phyloP scores from a whole-genome alignment of 1,284 basidiomycete species.

The Calocybe gambosa region DNA sequence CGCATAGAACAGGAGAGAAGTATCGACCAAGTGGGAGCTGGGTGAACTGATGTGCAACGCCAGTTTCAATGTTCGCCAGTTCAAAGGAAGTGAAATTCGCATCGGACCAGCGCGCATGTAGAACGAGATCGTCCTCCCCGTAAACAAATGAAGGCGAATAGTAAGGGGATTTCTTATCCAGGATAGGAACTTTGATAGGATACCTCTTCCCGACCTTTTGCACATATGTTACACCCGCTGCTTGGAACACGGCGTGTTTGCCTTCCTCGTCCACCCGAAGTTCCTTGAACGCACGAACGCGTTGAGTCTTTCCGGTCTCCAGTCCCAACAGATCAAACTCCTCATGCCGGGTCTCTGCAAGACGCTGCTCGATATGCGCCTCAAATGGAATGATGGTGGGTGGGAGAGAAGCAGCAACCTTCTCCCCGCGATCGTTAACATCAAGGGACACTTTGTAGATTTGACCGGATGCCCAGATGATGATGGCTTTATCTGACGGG shows the following conservation, averaged over 20 bases:
- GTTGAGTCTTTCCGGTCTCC: constrained; percentile 49
- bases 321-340: constrained; percentile 41
- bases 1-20: constrained; percentile 49
- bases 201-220: constrained; percentile 32
- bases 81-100: constrained; percentile 58
- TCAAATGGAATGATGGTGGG: constrained; percentile 51
- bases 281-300: constrained; percentile 56
- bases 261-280: constrained; percentile 50
- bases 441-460: constrained; percentile 56
- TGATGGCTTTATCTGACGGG: constrained; percentile 51
- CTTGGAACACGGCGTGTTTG: constrained; percentile 47
- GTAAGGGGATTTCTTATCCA: constrained; percentile 44
- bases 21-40: constrained; percentile 62
- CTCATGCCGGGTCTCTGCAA: constrained; percentile 52
- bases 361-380: constrained; percentile 53
- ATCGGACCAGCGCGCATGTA: constrained; percentile 68
- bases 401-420: constrained; percentile 28
- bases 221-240: constrained; percentile 46
- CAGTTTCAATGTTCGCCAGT: constrained; percentile 46
- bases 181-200: constrained; percentile 40
- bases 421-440: constrained; percentile 44
- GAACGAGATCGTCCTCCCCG: constrained; percentile 38
- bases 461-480: constrained; percentile 69
- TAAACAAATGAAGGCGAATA: constrained; percentile 65
- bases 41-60: constrained; percentile 39